Conservation (phyloP, 352 stramenopile genomes). For the Phytopythium helicoides region DNA sequence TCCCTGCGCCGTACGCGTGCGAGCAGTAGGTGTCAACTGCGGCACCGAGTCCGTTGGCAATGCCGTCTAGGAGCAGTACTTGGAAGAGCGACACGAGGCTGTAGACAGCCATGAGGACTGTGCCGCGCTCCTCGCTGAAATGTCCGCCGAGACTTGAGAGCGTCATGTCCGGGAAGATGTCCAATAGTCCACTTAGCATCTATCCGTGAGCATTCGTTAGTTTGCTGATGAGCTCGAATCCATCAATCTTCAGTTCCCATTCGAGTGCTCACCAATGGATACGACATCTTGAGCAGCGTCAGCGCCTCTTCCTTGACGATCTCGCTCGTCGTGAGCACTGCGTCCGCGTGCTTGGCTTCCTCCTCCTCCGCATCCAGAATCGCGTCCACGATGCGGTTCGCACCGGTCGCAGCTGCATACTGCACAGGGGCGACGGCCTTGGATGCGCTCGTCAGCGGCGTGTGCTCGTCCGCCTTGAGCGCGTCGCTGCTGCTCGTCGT, state of each 20-base stretch:
- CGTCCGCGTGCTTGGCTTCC: constrained; percentile 16
- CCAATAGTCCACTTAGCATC: constrained; percentile 4
- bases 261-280: constrained; percentile 28
- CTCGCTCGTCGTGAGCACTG: constrained; percentile 19
- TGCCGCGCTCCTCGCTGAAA: neutral
- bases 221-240: constrained; percentile 11
- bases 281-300: constrained; percentile 25
- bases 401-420: neutral
- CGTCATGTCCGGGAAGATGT: constrained; percentile 5
- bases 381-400: constrained; percentile 19
- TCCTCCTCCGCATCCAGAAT: constrained; percentile 37
- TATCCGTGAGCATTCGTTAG: neutral
- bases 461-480: constrained; percentile 6
- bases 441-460: constrained; percentile 15
- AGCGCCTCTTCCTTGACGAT: constrained; percentile 36
- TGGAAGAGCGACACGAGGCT: constrained; percentile 13
- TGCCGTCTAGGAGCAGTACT: constrained; percentile 12
- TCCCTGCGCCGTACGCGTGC: constrained; percentile 27
- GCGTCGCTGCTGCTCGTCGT: constrained; percentile 6
- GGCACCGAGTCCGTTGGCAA: constrained; percentile 22
- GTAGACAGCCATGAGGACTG: constrained; percentile 8
- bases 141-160: constrained; percentile 3
- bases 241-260: too few relatives aligned
- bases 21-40: constrained; percentile 38
- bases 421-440: neutral